A percentile compares a stretch with the other conserved stretches of the same genome.
phyloP scores from a whole-genome alignment of 192 early-diverging fungal species.

The Umbelopsis ramanniana region DNA sequence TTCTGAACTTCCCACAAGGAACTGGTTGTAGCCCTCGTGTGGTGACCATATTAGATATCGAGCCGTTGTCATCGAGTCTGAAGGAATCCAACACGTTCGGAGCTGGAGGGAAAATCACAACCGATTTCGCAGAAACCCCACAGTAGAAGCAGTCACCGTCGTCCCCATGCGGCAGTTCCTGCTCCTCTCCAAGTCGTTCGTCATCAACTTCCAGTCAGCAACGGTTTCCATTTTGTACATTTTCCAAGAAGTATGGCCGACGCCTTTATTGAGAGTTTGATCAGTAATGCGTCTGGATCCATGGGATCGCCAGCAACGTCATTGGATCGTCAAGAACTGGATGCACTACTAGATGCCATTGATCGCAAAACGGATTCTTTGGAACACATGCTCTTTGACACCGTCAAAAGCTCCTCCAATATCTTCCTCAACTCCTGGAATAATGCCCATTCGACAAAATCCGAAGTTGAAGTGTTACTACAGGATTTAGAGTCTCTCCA shows the following conservation, averaged over 20 bases:
- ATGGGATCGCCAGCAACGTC: background rate
- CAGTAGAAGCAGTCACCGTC: background rate
- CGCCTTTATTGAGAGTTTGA: background rate
- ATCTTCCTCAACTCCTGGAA: slow-evolving; percentile 6
- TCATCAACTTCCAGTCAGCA: background rate
- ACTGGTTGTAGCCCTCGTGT: slow-evolving; percentile 52
- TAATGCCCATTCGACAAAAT: background rate
- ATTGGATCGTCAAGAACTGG: slow-evolving; percentile 13
- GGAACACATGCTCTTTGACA: slow-evolving; percentile 9
- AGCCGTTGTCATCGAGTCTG: slow-evolving; percentile 43
- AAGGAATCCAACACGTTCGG: background rate
- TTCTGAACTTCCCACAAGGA: slow-evolving; percentile 60
- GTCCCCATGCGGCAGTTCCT: background rate
- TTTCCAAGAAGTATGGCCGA: background rate
- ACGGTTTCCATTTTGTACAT: background rate
- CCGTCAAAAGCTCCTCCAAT: background rate
- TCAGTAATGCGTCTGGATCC: background rate
- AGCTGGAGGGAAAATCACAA: background rate
- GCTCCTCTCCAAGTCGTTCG: background rate
- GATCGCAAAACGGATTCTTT: slow-evolving; percentile 2
- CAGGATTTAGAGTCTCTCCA: slow-evolving; percentile 7
- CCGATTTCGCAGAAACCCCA: too few species aligned
- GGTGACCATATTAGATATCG: slow-evolving; percentile 58
- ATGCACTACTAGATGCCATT: slow-evolving; percentile 2
- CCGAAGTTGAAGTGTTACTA: background rate